Conservation (phyloP, 192 early-diverging fungal genomes). For the Coemansia sp. region DNA sequence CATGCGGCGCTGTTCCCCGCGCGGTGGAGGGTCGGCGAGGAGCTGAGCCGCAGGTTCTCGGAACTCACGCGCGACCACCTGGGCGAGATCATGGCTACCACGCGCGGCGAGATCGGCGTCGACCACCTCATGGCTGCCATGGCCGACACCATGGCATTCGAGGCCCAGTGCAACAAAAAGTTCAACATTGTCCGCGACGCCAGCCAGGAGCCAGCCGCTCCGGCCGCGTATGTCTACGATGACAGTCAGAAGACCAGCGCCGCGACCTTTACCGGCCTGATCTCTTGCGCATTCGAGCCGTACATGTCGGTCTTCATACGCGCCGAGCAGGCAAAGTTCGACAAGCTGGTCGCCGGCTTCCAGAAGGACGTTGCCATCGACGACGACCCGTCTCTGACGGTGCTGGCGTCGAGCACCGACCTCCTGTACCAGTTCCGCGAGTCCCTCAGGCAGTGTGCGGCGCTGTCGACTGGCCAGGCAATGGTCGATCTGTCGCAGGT, state of each 20-base stretch:
- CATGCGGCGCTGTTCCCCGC: slow-evolving; percentile 80
- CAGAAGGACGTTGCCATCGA: slow-evolving; percentile 43
- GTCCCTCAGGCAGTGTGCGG: slow-evolving; percentile 80
- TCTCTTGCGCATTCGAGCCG: slow-evolving; percentile 84
- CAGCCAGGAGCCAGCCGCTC: not conserved
- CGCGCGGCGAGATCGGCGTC: slow-evolving; percentile 61
- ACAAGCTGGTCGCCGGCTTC: slow-evolving; percentile 53
- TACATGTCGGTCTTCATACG: slow-evolving; percentile 87
- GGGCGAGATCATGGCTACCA: slow-evolving; percentile 63
- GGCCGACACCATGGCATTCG: slow-evolving; percentile 87
- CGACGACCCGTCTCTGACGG: slow-evolving; percentile 60
- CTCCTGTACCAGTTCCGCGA: slow-evolving; percentile 90
- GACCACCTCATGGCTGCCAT: slow-evolving; percentile 72
- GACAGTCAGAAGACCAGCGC: slow-evolving; percentile 2
- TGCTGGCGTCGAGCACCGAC: slow-evolving; percentile 86
- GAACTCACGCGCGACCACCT: slow-evolving; percentile 71
- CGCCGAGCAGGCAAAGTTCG: slow-evolving; percentile 69
- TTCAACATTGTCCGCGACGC: slow-evolving; percentile 56
- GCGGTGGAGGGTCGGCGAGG: slow-evolving; percentile 63
- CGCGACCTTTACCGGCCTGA: slow-evolving; percentile 65
- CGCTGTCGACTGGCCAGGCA: slow-evolving; percentile 80
- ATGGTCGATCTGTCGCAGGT: slow-evolving; percentile 80
- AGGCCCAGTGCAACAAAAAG: slow-evolving; percentile 74
- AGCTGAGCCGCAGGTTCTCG: slow-evolving; percentile 75
- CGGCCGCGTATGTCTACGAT: slow-evolving; percentile 12